Percentiles rank a stretch among this genome's conserved stretches.
Conservation (phyloP, 176 grass and related monocot species). For the Saccharum spontaneum region DNA sequence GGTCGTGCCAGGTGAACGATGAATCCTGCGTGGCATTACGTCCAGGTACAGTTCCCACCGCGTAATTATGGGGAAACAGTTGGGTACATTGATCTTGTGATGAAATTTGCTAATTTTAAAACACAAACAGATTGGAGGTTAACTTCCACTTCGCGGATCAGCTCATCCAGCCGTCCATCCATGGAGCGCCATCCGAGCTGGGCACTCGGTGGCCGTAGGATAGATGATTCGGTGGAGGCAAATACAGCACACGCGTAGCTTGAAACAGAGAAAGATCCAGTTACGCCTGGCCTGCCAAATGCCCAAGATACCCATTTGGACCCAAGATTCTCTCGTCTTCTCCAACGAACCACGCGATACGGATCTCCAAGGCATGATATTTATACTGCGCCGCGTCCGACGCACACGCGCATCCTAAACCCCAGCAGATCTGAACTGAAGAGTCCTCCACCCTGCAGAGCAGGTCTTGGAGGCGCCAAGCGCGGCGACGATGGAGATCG, state of each 20-base stretch:
- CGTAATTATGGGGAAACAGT: background rate
- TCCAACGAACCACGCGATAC: background rate
- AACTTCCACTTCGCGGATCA: background rate
- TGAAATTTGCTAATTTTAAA: background rate
- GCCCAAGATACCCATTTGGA: constrained; percentile 9
- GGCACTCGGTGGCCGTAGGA: background rate
- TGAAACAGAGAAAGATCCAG: background rate
- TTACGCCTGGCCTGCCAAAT: background rate
- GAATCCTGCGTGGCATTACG: background rate
- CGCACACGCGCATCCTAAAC: background rate
- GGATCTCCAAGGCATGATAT: background rate
- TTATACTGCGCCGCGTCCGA: background rate
- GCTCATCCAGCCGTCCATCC: background rate
- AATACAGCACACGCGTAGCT: background rate
- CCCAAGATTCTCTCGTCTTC: constrained; percentile 35
- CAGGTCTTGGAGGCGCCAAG: background rate
- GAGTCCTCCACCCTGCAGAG: background rate
- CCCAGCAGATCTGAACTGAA: background rate
- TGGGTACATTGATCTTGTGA: background rate
- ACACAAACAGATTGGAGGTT: background rate
- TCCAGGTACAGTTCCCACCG: background rate
- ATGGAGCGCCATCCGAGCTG: background rate
- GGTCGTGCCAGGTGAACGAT: too few relatives aligned
- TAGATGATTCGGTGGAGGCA: background rate
- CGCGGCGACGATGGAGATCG: constrained; percentile 35